Evolutionary conservation across 176 grass and related monocot genomes (phyloP).

Genomic region (Dactylis glomerata): DNA sequence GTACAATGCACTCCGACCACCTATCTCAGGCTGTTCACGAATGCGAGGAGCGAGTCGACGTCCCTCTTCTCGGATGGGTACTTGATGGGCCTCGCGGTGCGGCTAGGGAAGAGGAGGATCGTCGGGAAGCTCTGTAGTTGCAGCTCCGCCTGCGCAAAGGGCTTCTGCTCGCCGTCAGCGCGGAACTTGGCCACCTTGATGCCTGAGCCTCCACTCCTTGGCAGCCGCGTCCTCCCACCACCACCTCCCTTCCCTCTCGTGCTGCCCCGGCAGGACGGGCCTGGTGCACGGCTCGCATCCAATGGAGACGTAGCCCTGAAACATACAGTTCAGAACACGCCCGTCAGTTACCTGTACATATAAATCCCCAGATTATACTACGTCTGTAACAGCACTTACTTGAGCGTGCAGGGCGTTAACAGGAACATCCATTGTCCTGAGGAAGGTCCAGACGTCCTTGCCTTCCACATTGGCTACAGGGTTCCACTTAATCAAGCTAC

Average conservation of each 20-base stretch:
- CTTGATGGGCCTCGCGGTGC: constrained; percentile 71
- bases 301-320: too few relatives aligned
- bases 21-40: constrained; percentile 76
- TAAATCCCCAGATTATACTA: neutral
- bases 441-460: too few relatives aligned
- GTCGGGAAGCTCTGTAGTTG: constrained; percentile 83
- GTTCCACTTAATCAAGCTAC: too few relatives aligned
- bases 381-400: constrained; percentile 19
- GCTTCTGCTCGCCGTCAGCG: too few relatives aligned
- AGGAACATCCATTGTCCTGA: too few relatives aligned
- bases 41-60: constrained; percentile 73
- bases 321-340: neutral
- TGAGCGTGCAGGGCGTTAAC: constrained; percentile 81
- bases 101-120: constrained; percentile 78
- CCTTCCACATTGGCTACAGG: too few relatives aligned
- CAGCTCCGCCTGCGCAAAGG: too few relatives aligned
- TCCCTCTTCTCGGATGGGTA: too few relatives aligned
- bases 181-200: too few relatives aligned
- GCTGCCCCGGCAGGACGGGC: constrained; percentile 79
- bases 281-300: too few relatives aligned
- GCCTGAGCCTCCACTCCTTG: constrained; percentile 82
- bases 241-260: constrained; percentile 96
- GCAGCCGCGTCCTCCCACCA: constrained; percentile 98
- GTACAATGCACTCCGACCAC: neutral
- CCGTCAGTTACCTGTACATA: neutral